Evolutionary conservation across 2,329 filamentous ascomycete genomes (phyloP).

Genomic region (Pseudogymnoascus pannorum): DNA sequence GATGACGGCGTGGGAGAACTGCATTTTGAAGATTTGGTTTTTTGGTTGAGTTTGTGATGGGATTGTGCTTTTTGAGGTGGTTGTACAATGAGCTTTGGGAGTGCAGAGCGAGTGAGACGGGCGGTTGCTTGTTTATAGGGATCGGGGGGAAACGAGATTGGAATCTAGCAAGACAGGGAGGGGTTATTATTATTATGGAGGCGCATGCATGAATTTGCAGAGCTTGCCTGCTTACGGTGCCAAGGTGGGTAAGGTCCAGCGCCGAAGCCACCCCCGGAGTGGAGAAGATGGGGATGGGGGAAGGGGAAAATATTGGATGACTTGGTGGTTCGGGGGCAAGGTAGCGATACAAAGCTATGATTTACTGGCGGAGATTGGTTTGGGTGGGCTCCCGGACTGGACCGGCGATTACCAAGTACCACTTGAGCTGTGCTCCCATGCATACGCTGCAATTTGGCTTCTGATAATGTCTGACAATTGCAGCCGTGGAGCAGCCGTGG

Average conservation of each 20-base stretch:
- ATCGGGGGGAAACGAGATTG: neutral
- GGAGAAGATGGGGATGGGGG: neutral
- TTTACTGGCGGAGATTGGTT: neutral
- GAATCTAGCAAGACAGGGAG: neutral
- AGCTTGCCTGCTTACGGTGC: neutral
- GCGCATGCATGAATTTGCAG: neutral
- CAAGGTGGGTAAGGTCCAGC: neutral
- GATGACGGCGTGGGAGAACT: neutral
- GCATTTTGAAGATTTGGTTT: neutral
- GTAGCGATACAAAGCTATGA: neutral
- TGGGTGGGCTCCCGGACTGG: neutral
- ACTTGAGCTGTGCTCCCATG: neutral
- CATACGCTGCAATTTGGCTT: neutral
- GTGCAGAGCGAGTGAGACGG: neutral
- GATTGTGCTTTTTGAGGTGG: neutral
- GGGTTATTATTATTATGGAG: neutral
- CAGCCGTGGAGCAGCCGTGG: neutral
- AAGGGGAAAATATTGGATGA: neutral
- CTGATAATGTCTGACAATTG: no score
- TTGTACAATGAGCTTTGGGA: neutral
- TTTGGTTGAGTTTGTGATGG: neutral
- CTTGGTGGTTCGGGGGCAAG: neutral
- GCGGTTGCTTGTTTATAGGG: neutral
- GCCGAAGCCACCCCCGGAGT: neutral
- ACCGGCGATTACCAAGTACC: neutral